Percentiles rank a stretch among this genome's conserved stretches.
phyloP scores from a whole-genome alignment of 2,329 filamentous ascomycete genomes.

The Colletotrichum godetiae region DNA sequence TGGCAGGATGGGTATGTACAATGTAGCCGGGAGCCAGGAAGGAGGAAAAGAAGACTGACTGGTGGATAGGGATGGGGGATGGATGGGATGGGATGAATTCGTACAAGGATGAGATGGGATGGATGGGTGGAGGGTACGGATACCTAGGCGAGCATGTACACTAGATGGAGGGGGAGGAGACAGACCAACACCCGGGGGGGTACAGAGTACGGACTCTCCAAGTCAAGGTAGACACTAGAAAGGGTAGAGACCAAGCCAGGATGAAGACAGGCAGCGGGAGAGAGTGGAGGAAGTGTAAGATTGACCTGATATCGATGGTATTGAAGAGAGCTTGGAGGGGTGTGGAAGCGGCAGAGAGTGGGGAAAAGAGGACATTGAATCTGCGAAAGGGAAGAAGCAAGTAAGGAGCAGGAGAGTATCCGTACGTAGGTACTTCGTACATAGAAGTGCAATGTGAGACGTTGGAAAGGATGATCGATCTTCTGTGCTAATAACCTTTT shows the following conservation, averaged over 20 bases:
- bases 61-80: constrained; percentile 6
- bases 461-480: neutral
- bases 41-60: constrained; percentile 15
- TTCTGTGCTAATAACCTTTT: neutral
- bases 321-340: neutral
- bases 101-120: constrained; percentile 2
- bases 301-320: constrained; percentile 13
- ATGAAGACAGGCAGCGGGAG: constrained; percentile 16
- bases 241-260: constrained; percentile 1
- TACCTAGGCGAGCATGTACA: neutral
- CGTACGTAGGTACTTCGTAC: neutral
- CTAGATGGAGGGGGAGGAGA: neutral
- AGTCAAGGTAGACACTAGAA: neutral
- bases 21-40: constrained; percentile 32
- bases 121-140: neutral
- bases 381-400: neutral
- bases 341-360: neutral
- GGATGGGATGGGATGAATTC: constrained; percentile 2
- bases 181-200: constrained; percentile 23
- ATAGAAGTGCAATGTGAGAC: neutral
- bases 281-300: constrained; percentile 16
- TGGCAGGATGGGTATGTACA: constrained; percentile 24
- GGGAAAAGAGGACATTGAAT: neutral
- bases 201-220: neutral
- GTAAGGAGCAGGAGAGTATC: neutral